These are phyloP conservation scores for Podospora fimiseda DNA, from an alignment of 495 filamentous ascomycete genomes.

Conservation along the genomic window DNA sequence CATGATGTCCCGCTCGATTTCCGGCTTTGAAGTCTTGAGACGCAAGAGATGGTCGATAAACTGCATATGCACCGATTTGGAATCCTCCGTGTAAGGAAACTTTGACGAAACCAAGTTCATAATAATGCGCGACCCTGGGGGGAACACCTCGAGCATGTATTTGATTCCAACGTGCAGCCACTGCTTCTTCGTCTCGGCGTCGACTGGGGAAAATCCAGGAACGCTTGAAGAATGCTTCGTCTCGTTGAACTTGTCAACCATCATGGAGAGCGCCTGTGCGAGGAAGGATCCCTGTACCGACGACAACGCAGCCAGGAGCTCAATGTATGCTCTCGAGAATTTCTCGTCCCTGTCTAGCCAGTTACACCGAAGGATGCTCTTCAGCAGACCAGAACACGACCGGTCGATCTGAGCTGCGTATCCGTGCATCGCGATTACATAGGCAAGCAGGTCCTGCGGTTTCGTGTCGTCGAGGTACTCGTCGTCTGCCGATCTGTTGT, in stretches of 20 bases:
- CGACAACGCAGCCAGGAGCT: slow-evolving; percentile 72
- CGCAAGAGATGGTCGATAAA: slow-evolving; percentile 76
- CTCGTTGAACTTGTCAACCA: slow-evolving; percentile 66
- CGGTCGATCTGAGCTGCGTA: slow-evolving; percentile 63
- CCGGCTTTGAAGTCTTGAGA: slow-evolving; percentile 66
- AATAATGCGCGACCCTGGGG: slow-evolving; percentile 62
- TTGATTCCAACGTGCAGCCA: slow-evolving; percentile 69
- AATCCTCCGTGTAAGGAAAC: slow-evolving; percentile 71
- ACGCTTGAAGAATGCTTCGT: slow-evolving; percentile 45
- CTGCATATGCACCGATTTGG: slow-evolving; percentile 61
- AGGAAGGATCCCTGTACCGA: slow-evolving; percentile 62
- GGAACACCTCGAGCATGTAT: slow-evolving; percentile 69
- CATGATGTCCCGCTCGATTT: slow-evolving; percentile 77
- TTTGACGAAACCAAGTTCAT: slow-evolving; percentile 55
- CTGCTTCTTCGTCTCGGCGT: slow-evolving; percentile 52
- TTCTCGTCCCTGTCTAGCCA: slow-evolving; percentile 82
- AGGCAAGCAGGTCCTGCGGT: slow-evolving; percentile 55
- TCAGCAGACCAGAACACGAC: slow-evolving; percentile 67
- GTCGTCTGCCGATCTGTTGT: slow-evolving; percentile 27
- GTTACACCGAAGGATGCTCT: slow-evolving; percentile 61
- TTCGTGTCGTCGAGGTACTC: slow-evolving; percentile 30
- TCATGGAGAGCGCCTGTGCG: slow-evolving; percentile 61
- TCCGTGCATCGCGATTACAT: slow-evolving; percentile 71
- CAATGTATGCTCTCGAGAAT: slow-evolving; percentile 72
- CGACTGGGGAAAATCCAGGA: slow-evolving; percentile 53